Evolutionary conservation across 495 filamentous ascomycete species (phyloP).

Genomic region (Alectoria sarmentosa): DNA sequence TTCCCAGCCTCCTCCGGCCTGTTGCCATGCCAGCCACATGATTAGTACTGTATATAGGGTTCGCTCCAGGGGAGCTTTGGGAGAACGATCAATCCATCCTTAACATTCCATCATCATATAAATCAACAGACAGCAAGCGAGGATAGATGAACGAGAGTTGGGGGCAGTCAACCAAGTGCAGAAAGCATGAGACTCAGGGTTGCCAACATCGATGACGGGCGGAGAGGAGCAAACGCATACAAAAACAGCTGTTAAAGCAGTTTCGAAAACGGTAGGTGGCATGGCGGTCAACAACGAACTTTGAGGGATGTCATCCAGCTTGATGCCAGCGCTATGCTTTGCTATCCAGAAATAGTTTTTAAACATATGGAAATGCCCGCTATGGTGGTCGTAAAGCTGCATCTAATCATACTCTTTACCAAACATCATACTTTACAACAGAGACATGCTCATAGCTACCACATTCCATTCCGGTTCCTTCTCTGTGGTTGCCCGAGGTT

Average conservation of each 20-base stretch:
- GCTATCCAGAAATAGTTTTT: neutral
- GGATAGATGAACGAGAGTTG: neutral
- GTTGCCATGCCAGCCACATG: too few species aligned
- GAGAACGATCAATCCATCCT: too few species aligned
- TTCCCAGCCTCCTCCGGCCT: too few species aligned
- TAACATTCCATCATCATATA: too few species aligned
- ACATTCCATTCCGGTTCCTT: slow-evolving; percentile 5
- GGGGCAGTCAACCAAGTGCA: neutral
- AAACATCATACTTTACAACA: neutral
- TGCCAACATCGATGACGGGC: neutral
- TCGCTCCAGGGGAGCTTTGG: too few species aligned
- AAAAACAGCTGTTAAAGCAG: neutral
- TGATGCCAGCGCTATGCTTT: slow-evolving; percentile 2
- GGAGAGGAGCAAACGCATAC: neutral
- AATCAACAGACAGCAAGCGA: neutral
- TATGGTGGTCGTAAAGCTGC: neutral
- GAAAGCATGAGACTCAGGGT: neutral
- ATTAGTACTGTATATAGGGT: too few species aligned
- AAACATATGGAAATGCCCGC: neutral
- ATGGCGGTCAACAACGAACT: neutral
- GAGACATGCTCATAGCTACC: neutral
- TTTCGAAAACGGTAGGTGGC: too few species aligned
- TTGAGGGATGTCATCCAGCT: neutral
- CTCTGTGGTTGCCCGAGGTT: neutral
- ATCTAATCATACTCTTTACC: neutral